A percentile compares a stretch with the other conserved stretches of the same genome.
Conservation (phyloP, 305 asterid genomes). For the Plantago rigida region DNA sequence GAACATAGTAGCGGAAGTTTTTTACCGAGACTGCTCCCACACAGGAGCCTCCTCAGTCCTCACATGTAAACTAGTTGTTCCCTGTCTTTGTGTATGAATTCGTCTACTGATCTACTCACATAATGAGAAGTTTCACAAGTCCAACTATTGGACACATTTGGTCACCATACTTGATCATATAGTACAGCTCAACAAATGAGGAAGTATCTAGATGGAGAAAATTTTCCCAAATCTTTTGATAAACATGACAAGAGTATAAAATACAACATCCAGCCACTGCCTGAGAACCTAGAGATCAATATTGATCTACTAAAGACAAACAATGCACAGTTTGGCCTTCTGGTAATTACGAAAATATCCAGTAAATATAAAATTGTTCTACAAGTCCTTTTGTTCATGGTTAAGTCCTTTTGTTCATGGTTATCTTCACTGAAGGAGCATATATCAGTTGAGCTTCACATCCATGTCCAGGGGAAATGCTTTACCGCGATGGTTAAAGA, state of each 20-base stretch:
- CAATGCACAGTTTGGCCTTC: background rate
- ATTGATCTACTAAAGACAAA: background rate
- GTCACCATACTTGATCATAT: no score
- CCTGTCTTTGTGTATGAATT: no score
- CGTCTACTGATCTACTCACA: no score
- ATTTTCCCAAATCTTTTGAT: background rate
- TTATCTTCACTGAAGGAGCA: constrained; percentile 1
- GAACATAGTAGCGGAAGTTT: no score
- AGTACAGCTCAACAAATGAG: no score
- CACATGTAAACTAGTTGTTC: no score
- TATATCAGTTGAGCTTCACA: constrained; percentile 46
- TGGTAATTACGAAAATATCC: background rate
- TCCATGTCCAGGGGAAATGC: constrained; percentile 54
- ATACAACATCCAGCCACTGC: background rate
- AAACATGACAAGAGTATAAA: background rate
- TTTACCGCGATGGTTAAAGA: constrained; percentile 88
- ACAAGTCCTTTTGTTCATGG: constrained; percentile 20
- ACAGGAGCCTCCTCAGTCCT: no score
- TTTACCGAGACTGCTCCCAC: no score
- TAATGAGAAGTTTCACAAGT: no score
- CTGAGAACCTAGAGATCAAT: constrained; percentile 1
- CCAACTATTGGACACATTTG: no score
- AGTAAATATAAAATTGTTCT: constrained; percentile 6
- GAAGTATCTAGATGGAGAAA: no score
- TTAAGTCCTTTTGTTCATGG: constrained; percentile 21